phyloP scores from a whole-genome alignment of 2,329 filamentous ascomycete genomes.

The Diaporthe eres region DNA sequence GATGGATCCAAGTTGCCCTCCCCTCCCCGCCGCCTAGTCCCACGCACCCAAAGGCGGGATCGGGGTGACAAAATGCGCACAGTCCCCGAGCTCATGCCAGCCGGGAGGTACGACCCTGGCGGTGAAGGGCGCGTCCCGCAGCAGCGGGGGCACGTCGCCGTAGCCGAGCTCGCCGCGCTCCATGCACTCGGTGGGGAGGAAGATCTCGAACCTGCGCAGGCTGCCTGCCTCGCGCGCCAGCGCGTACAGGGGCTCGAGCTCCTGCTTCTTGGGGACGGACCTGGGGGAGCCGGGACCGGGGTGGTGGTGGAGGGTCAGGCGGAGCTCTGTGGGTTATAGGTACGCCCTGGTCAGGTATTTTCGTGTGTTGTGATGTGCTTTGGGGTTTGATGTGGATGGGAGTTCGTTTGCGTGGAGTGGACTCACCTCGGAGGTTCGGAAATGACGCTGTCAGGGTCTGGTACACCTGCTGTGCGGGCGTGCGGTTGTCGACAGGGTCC shows the following conservation, averaged over 20 bases:
- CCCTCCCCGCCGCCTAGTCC: background rate
- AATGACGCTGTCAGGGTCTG: background rate
- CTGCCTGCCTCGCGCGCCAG: background rate
- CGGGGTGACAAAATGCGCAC: background rate
- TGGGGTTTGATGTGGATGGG: too few species aligned
- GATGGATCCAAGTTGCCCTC: background rate
- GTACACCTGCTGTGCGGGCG: background rate
- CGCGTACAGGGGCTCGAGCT: slow-evolving; percentile 8
- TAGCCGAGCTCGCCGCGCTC: background rate
- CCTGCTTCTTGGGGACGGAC: background rate
- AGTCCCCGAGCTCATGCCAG: slow-evolving; percentile 7
- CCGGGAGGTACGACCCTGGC: slow-evolving; percentile 23
- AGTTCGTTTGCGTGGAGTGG: background rate
- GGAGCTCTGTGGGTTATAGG: slow-evolving; percentile 1
- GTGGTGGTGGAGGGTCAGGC: slow-evolving; percentile 15
- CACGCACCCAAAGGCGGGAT: background rate
- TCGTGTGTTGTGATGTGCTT: background rate
- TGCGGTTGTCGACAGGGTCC: background rate
- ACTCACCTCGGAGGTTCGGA: slow-evolving; percentile 20
- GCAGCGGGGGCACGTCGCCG: background rate
- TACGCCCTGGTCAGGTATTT: background rate
- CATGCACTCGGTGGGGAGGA: background rate
- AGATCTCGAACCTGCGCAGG: slow-evolving; percentile 30
- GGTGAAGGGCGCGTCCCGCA: slow-evolving; percentile 16
- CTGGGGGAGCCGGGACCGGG: too few species aligned